Percentiles rank a stretch among this genome's conserved stretches.
Evolutionary conservation across 2,329 filamentous ascomycete genomes (phyloP).

Genomic region (Diaporthe humulicola): DNA sequence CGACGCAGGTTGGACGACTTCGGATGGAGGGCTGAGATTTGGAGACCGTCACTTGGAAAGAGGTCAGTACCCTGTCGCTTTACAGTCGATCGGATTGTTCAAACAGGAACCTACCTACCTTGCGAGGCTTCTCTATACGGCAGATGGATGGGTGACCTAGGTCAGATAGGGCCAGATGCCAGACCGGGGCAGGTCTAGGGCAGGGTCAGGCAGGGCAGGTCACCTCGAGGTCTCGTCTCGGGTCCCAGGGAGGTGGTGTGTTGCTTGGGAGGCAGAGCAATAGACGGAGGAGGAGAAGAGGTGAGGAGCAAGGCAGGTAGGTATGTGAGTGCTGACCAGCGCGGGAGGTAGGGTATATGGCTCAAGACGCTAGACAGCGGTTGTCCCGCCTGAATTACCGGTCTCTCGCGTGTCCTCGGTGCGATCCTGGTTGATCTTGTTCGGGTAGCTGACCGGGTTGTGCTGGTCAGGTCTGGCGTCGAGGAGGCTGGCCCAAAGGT

Average conservation of each 20-base stretch:
- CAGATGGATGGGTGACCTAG: neutral
- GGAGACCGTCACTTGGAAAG: slow-evolving; percentile 10
- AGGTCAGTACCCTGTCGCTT: slow-evolving; percentile 28
- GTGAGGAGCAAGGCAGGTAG: neutral
- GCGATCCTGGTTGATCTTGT: slow-evolving; percentile 30
- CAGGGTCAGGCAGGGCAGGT: neutral
- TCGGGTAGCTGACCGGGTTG: slow-evolving; percentile 26
- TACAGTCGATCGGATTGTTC: neutral
- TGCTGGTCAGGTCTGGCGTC: slow-evolving; percentile 36
- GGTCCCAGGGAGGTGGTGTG: neutral
- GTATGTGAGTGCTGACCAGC: slow-evolving; percentile 6
- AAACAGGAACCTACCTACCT: neutral
- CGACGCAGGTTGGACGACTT: neutral
- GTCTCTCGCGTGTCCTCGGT: slow-evolving; percentile 26
- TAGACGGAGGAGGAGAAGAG: neutral
- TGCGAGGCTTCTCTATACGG: slow-evolving; percentile 3
- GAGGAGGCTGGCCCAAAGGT: slow-evolving; percentile 24
- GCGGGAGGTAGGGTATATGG: slow-evolving; percentile 14
- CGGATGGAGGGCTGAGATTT: slow-evolving; percentile 21
- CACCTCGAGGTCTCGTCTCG: slow-evolving; percentile 18
- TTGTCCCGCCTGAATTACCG: slow-evolving; percentile 13
- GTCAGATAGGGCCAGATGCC: slow-evolving; percentile 12
- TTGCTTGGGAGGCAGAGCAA: neutral
- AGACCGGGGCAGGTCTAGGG: slow-evolving; percentile 15
- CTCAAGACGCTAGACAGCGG: slow-evolving; percentile 20